Conservation (phyloP, 139 green algal species). For the Ettlia oleoabundans region DNA sequence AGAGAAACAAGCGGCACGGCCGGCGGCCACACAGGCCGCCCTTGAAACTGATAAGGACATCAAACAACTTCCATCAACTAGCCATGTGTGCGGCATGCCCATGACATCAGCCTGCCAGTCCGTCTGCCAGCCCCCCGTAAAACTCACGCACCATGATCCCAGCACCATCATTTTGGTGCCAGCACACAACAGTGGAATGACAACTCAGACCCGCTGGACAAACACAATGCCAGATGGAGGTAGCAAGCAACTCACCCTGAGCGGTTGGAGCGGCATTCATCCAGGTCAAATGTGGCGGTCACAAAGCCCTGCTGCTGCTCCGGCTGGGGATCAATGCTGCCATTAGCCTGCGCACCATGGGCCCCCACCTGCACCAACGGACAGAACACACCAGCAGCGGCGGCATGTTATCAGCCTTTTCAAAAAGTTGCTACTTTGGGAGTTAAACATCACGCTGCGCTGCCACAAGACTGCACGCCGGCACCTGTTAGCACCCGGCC, state of each 20-base stretch:
- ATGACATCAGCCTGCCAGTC: no score
- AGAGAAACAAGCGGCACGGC: neutral
- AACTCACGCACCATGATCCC: no score
- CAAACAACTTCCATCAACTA: no score
- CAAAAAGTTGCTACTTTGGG: no score
- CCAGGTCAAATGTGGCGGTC: slow-evolving; percentile 73
- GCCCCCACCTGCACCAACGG: slow-evolving; percentile 3
- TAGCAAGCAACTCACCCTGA: slow-evolving; percentile 16
- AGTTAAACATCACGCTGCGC: neutral
- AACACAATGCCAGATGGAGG: neutral
- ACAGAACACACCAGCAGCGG: neutral
- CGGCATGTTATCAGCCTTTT: neutral
- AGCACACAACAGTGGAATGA: neutral
- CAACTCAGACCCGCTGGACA: neutral
- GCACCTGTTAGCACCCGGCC: neutral
- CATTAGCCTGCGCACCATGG: slow-evolving; percentile 15
- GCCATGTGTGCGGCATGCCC: no score
- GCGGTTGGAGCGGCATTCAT: slow-evolving; percentile 37
- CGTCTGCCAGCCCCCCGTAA: no score
- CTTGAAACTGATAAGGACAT: no score
- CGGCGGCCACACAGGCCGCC: neutral
- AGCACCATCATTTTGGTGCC: no score
- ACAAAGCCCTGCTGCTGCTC: slow-evolving; percentile 67
- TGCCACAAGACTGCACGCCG: neutral
- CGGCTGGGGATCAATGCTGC: slow-evolving; percentile 49